Conservation (phyloP, 495 filamentous ascomycete genomes). For the Daldinia grandis region DNA sequence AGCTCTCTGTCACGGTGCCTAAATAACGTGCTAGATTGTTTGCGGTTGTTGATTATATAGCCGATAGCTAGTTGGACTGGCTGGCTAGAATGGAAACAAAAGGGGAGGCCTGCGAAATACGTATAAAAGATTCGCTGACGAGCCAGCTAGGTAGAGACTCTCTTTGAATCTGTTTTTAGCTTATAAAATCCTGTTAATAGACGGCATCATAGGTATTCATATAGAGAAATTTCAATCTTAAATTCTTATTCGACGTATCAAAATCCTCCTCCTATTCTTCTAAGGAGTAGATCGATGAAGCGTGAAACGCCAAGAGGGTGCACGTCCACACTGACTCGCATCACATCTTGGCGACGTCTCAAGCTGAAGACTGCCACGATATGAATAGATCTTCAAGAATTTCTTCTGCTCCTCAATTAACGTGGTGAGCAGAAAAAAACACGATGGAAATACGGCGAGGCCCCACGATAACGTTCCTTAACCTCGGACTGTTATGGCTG, state of each 20-base stretch:
- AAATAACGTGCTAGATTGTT: slow-evolving; percentile 3
- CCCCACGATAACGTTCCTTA: slow-evolving; percentile 15
- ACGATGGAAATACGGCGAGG: slow-evolving; percentile 22
- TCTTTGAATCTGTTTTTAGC: slow-evolving; percentile 13
- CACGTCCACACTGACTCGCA: slow-evolving; percentile 18
- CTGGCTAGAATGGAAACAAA: slow-evolving; percentile 6
- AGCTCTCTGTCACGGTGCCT: slow-evolving; percentile 53
- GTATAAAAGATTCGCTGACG: slow-evolving; percentile 5
- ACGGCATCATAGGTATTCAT: slow-evolving; percentile 3
- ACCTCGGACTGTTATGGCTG: slow-evolving; percentile 13
- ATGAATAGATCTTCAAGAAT: slow-evolving; percentile 17
- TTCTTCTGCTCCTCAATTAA: slow-evolving; percentile 10
- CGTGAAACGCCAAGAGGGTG: slow-evolving; percentile 40
- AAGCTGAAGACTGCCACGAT: slow-evolving; percentile 11
- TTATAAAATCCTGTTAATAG: slow-evolving; percentile 13
- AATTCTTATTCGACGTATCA: slow-evolving; percentile 2
- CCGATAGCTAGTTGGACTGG: background rate
- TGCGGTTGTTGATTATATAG: background rate
- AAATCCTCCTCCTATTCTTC: slow-evolving; percentile 3
- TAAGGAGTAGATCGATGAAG: slow-evolving; percentile 7
- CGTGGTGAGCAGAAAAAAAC: background rate
- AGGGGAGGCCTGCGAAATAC: background rate
- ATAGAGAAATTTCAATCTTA: slow-evolving; percentile 8
- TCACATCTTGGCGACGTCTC: slow-evolving; percentile 37
- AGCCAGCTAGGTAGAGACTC: slow-evolving; percentile 18